Base-by-base conservation (phyloP, 2,329 filamentous ascomycete genomes). In the Dactylonectria estremocensis region DNA sequence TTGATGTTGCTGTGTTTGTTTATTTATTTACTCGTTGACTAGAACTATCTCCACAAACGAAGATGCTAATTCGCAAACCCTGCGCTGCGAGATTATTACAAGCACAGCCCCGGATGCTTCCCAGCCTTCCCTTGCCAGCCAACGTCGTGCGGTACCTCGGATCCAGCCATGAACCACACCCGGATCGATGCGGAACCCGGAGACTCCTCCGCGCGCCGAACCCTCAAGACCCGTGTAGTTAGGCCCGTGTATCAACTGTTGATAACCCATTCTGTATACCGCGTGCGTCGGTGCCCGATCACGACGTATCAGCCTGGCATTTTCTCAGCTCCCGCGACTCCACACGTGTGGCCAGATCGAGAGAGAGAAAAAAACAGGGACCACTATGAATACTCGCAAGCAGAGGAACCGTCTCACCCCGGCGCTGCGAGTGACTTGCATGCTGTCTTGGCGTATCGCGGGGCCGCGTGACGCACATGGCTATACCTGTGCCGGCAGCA, bases 381-480 rank as follows among this genome's bases (percentile, higher is more conserved):
- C 24, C 4, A 28, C 4, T 28, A 28, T 4, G 24, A 28, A 43
- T 43, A 7, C 40, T 14, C 40, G 40, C 40, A 43, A n/a, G 16
- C 40, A 43, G 40, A 43, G 35, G 3, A 37, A 37, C 14, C 40
- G n/a, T 43, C 24, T 28, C 24, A 28, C 24, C 24, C 24, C 24
- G 7, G 45, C 22, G 58, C 66, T 70, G 67, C 69, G 57, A 70
- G 67, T 72, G 69, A 70, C 14, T 8, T 14, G 66, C 66, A 60
- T 45, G 8, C 14, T 49, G 54, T n/a, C 9, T n/a, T 13, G 10
- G 54, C 54, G 54, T 28, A 7, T 28, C 48, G 60, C 55, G 40
- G 40, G 40, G 40, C 43, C 67, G 64, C 67, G 61, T 72, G 70
- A 72, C 61, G 67, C 61, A 60, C 60, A 70, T 55, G 55, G 61